These are phyloP conservation scores for Cystofilobasidium macerans DNA, from an alignment of 768 basidiomycete genomes.

Conservation along the genomic window DNA sequence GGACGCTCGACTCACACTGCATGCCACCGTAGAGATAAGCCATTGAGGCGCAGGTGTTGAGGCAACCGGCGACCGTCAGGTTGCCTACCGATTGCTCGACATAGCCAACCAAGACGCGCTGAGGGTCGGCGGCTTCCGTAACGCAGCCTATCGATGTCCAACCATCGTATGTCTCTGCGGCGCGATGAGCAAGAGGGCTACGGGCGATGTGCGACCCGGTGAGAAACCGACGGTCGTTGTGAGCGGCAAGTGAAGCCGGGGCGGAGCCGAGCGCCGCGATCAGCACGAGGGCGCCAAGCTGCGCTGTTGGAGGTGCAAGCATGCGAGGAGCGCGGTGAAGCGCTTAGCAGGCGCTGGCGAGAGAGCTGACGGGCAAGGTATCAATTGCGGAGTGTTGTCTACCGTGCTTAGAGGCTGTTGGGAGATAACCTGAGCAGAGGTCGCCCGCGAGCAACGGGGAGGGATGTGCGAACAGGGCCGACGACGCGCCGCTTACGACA, in stretches of 20 bases:
- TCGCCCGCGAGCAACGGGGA: too few species aligned
- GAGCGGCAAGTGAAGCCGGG: not conserved
- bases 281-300: too few species aligned
- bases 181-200: not conserved
- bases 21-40: constrained; percentile 20
- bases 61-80: constrained; percentile 15
- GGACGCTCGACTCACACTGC: constrained; percentile 9
- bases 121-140: not conserved
- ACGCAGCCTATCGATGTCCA: constrained; percentile 23
- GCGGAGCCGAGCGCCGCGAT: too few species aligned
- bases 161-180: not conserved
- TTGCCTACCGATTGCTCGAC: constrained; percentile 8
- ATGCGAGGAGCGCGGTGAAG: too few species aligned
- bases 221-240: not conserved
- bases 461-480: too few species aligned
- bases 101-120: constrained; percentile 10
- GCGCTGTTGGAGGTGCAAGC: too few species aligned
- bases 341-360: too few species aligned
- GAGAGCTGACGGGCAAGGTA: too few species aligned
- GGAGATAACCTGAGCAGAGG: too few species aligned
- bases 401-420: too few species aligned
- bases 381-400: too few species aligned
- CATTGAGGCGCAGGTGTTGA: constrained; percentile 20
- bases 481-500: too few species aligned
- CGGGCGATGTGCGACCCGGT: not conserved